Conservation (phyloP, 2,329 filamentous ascomycete genomes). For the Aspergillus clavatus region DNA sequence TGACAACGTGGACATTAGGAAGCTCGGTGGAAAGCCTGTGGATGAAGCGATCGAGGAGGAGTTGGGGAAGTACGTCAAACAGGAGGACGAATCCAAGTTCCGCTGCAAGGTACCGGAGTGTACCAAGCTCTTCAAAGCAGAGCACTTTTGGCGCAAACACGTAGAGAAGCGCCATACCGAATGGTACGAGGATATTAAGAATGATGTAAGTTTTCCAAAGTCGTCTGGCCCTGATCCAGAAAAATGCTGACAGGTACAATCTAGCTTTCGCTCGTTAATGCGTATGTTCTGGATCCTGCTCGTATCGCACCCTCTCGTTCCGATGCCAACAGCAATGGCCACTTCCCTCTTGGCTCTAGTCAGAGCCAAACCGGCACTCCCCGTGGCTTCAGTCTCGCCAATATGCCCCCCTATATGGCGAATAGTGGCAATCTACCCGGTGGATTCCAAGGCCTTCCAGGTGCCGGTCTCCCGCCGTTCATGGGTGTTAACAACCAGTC, state of each 20-base stretch:
- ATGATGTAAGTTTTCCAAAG: conserved; percentile 63
- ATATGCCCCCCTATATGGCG: conserved; percentile 58
- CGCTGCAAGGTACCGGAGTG: conserved; percentile 95
- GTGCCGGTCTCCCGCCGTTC: too few species aligned
- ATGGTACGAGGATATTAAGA: conserved; percentile 73
- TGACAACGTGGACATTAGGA: conserved; percentile 77
- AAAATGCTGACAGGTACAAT: conserved; percentile 30
- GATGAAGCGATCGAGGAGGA: conserved; percentile 88
- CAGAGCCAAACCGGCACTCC: conserved; percentile 78
- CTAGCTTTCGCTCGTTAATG: conserved; percentile 90
- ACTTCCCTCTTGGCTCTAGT: conserved; percentile 77
- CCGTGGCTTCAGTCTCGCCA: conserved; percentile 81
- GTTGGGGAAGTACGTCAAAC: conserved; percentile 80
- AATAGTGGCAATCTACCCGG: conserved; percentile 37
- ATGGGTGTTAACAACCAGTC: conserved; percentile 26
- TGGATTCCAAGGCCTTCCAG: conserved; percentile 32
- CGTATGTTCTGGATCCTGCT: conserved; percentile 88
- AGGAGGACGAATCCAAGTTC: conserved; percentile 96
- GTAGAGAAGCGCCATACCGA: conserved; percentile 92
- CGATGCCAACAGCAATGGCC: conserved; percentile 91
- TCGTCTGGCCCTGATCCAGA: not conserved
- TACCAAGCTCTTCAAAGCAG: conserved; percentile 93
- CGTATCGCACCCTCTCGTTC: conserved; percentile 91
- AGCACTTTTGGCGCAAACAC: conserved; percentile 96
- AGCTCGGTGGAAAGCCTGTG: conserved; percentile 80